These are phyloP conservation scores for Wickerhamomyces canadensis DNA, from an alignment of 805 yeast genomes.

Conservation along the genomic window DNA sequence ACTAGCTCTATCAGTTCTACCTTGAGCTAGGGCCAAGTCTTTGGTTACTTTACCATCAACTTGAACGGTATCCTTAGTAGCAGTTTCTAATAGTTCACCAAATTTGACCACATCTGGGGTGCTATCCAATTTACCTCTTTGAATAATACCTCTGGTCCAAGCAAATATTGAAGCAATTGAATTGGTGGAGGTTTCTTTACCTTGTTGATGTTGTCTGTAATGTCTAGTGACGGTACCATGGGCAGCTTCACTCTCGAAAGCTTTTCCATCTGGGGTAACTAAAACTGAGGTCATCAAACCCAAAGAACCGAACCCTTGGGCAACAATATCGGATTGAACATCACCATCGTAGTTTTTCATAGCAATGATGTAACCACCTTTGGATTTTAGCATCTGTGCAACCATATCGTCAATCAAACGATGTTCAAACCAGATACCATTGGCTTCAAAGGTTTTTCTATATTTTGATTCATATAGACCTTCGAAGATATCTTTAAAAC, in stretches of 20 bases:
- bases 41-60: slow-evolving; percentile 90
- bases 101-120: slow-evolving; percentile 83
- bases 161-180: slow-evolving; percentile 97
- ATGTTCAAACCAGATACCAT: slow-evolving; percentile 95
- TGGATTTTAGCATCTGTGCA: slow-evolving; percentile 95
- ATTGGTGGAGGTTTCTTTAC: slow-evolving; percentile 95
- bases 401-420: slow-evolving; percentile 97
- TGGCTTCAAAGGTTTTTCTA: slow-evolving; percentile 63
- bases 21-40: slow-evolving; percentile 87
- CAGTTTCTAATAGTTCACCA: slow-evolving; percentile 73
- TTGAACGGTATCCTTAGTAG: slow-evolving; percentile 81
- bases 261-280: slow-evolving; percentile 93
- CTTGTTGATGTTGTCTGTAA: slow-evolving; percentile 92
- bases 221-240: slow-evolving; percentile 99
- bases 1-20: slow-evolving; percentile 73
- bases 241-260: slow-evolving; percentile 97
- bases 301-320: slow-evolving; percentile 95
- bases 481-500: slow-evolving; percentile 92
- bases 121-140: slow-evolving; percentile 84
- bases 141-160: slow-evolving; percentile 90
- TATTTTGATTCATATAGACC: slow-evolving; percentile 66
- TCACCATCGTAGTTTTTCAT: slow-evolving; percentile 98
- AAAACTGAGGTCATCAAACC: slow-evolving; percentile 98
- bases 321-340: slow-evolving; percentile 93
- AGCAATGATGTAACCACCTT: slow-evolving; percentile 93